These are phyloP conservation scores for Fusarium hainanense DNA, from an alignment of 2,329 filamentous ascomycete genomes.

Conservation along the genomic window DNA sequence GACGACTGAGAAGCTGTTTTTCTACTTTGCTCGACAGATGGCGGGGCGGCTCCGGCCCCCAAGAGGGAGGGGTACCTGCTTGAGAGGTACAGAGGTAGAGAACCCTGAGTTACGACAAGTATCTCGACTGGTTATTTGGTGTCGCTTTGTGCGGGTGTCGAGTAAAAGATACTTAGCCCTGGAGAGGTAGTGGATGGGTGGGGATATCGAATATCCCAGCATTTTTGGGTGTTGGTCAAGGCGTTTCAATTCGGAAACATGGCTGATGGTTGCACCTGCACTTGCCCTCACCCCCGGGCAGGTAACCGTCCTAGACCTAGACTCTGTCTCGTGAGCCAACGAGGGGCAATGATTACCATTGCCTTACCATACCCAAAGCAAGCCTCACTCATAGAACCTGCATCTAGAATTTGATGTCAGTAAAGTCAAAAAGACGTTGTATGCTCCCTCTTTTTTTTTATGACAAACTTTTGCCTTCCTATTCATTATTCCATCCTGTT, in stretches of 20 bases:
- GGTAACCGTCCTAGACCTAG: background rate
- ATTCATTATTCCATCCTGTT: conserved; percentile 8
- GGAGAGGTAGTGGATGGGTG: background rate
- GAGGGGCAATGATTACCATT: conserved; percentile 35
- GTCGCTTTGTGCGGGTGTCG: background rate
- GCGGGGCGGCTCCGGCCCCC: conserved; percentile 37
- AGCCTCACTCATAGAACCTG: conserved; percentile 25
- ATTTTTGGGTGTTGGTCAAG: conserved; percentile 15
- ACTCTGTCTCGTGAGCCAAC: conserved; percentile 38
- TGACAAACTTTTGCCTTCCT: conserved; percentile 4
- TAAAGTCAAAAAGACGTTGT: conserved; percentile 23
- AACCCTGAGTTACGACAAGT: background rate
- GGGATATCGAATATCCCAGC: conserved; percentile 14
- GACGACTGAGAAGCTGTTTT: conserved; percentile 29
- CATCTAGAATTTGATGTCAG: background rate
- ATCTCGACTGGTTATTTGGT: background rate
- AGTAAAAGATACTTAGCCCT: background rate
- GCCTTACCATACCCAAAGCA: conserved; percentile 15
- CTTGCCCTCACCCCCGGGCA: background rate
- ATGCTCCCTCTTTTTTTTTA: conserved; percentile 2
- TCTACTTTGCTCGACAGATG: conserved; percentile 32
- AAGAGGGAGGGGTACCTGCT: conserved; percentile 7
- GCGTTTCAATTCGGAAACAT: conserved; percentile 30
- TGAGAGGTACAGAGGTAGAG: background rate
- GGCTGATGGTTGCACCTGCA: conserved; percentile 21